A percentile compares a stretch with the other conserved stretches of the same genome.
phyloP scores from a whole-genome alignment of 1,139 yeast species.

The Yamadazyma songkhlaensis region DNA sequence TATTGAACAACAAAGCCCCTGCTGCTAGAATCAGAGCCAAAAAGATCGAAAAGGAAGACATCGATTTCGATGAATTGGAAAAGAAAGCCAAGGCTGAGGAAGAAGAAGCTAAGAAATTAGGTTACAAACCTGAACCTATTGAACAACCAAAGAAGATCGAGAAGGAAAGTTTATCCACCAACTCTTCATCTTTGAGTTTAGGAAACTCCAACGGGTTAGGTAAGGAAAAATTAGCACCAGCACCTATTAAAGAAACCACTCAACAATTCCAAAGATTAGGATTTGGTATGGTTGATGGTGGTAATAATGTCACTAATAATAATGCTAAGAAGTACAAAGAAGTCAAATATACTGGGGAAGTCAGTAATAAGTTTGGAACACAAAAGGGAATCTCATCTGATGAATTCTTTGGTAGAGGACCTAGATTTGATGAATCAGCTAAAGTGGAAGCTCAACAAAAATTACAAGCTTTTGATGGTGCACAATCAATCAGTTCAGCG shows the following conservation, averaged over 20 bases:
- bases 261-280: constrained; percentile 78
- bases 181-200: constrained; percentile 11
- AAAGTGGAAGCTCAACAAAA: constrained; percentile 78
- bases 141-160: constrained; percentile 15
- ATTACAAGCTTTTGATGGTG: constrained; percentile 77
- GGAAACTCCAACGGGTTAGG: constrained; percentile 11
- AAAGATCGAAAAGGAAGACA: constrained; percentile 49
- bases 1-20: constrained; percentile 42
- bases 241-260: constrained; percentile 55
- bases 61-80: constrained; percentile 92
- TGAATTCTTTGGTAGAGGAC: constrained; percentile 87
- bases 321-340: constrained; percentile 43
- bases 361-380: constrained; percentile 72
- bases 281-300: constrained; percentile 72
- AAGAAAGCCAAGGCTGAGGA: constrained; percentile 82
- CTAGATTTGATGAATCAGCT: constrained; percentile 70
- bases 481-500: constrained; percentile 86
- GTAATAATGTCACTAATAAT: constrained; percentile 29
- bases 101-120: constrained; percentile 67
- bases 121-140: constrained; percentile 60
- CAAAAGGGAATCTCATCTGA: constrained; percentile 97
- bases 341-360: constrained; percentile 65
- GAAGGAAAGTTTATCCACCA: not conserved
- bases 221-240: constrained; percentile 20
- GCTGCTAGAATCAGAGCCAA: constrained; percentile 59